Evolutionary conservation across 345 rosid species (phyloP).

Genomic region (Citrus maxima): DNA sequence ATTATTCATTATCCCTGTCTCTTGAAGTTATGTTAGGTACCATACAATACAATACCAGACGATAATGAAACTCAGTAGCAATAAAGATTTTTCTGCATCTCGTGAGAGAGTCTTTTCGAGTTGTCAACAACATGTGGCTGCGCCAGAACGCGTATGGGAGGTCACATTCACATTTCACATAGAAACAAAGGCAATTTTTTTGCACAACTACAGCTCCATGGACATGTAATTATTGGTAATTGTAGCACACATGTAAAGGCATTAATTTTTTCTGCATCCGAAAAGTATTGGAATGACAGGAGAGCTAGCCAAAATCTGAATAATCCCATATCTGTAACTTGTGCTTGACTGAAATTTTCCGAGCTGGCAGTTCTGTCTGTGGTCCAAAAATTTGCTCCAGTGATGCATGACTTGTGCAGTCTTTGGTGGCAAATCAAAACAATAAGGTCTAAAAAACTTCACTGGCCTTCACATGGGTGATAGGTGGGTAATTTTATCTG

Average conservation of each 20-base stretch:
- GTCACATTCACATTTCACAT: neutral
- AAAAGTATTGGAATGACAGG: neutral
- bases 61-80: neutral
- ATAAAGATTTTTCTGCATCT: neutral
- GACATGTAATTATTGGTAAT: no score
- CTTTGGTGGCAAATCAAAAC: no score
- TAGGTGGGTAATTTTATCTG: neutral
- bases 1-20: neutral
- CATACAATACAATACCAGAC: no score
- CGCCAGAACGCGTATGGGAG: neutral
- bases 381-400: slow-evolving; percentile 11
- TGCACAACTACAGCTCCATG: neutral
- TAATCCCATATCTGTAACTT: neutral
- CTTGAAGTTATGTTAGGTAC: neutral
- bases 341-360: neutral
- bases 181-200: neutral
- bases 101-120: neutral
- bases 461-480: slow-evolving; percentile 14
- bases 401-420: neutral
- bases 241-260: neutral
- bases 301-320: neutral
- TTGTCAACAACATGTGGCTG: neutral
- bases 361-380: neutral
- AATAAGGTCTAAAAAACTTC: neutral
- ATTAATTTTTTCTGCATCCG: neutral